phyloP scores from a whole-genome alignment of 1,284 basidiomycete genomes.

The Amylostereum chailletii region DNA sequence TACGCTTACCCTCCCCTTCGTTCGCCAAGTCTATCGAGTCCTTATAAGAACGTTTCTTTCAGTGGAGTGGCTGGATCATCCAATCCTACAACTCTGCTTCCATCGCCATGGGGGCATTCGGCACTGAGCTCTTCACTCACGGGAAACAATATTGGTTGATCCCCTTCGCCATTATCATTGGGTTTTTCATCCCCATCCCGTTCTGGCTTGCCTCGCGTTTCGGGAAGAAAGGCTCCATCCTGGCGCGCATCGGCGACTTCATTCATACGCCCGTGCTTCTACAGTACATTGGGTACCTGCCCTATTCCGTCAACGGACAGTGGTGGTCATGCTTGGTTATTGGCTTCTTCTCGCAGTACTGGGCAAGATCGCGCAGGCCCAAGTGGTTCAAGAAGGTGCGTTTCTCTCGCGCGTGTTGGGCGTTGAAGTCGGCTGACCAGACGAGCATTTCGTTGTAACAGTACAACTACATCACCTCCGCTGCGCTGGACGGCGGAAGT shows the following conservation, averaged over 20 bases:
- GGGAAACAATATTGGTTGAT: conserved; percentile 42
- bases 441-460: conserved; percentile 4
- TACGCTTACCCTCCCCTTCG: conserved; percentile 12
- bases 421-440: background rate
- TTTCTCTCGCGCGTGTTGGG: background rate
- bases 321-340: conserved; percentile 39
- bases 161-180: conserved; percentile 38
- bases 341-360: conserved; percentile 38
- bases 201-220: conserved; percentile 39
- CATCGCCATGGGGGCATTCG: conserved; percentile 47
- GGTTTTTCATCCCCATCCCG: conserved; percentile 39
- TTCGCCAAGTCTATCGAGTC: background rate
- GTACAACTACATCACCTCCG: conserved; percentile 38
- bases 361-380: conserved; percentile 34
- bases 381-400: conserved; percentile 40
- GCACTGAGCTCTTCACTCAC: conserved; percentile 33
- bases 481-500: conserved; percentile 37
- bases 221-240: conserved; percentile 22
- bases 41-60: background rate
- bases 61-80: conserved; percentile 46
- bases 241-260: conserved; percentile 31
- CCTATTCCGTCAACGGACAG: conserved; percentile 48
- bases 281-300: conserved; percentile 44
- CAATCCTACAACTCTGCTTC: conserved; percentile 47
- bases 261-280: conserved; percentile 42